Percentiles rank a stretch among this genome's conserved stretches.
phyloP scores from a whole-genome alignment of 257 asterid species.

The Henckelia pumila region DNA sequence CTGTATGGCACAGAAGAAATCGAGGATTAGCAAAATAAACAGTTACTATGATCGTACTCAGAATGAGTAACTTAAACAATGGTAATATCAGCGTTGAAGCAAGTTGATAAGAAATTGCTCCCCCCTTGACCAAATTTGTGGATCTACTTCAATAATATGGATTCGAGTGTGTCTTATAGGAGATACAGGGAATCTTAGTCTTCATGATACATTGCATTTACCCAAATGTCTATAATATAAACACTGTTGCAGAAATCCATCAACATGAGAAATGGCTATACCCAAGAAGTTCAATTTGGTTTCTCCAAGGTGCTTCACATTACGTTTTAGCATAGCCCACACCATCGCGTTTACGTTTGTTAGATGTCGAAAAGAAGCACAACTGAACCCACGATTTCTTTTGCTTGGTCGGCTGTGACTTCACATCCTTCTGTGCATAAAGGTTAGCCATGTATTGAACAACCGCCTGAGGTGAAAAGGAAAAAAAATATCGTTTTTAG shows the following conservation, averaged over 20 bases:
- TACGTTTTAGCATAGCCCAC: conserved; percentile 41
- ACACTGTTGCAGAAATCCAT: conserved; percentile 16
- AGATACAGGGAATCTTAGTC: background rate
- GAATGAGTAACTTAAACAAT: conserved; percentile 14
- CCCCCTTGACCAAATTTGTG: background rate
- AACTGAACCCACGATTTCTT: conserved; percentile 79
- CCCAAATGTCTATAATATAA: background rate
- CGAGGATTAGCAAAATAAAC: conserved; percentile 33
- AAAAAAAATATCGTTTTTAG: conserved; percentile 15
- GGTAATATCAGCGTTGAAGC: background rate
- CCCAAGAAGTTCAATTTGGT: conserved; percentile 28
- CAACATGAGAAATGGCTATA: conserved; percentile 27
- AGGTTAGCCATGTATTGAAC: conserved; percentile 76
- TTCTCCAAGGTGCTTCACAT: conserved; percentile 16
- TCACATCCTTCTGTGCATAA: conserved; percentile 61
- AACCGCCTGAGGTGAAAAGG: conserved; percentile 51
- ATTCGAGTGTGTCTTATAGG: background rate
- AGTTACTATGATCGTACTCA: conserved; percentile 25
- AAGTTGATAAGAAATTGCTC: background rate
- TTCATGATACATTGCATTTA: background rate
- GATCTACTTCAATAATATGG: background rate
- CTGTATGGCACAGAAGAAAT: conserved; percentile 40
- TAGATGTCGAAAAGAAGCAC: conserved; percentile 69
- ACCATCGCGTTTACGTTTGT: conserved; percentile 72
- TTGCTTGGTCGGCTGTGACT: conserved; percentile 54